A percentile compares a stretch with the other conserved stretches of the same genome.
phyloP scores from a whole-genome alignment of 2,329 filamentous ascomycete species.

The Harringtonia lauricola region DNA sequence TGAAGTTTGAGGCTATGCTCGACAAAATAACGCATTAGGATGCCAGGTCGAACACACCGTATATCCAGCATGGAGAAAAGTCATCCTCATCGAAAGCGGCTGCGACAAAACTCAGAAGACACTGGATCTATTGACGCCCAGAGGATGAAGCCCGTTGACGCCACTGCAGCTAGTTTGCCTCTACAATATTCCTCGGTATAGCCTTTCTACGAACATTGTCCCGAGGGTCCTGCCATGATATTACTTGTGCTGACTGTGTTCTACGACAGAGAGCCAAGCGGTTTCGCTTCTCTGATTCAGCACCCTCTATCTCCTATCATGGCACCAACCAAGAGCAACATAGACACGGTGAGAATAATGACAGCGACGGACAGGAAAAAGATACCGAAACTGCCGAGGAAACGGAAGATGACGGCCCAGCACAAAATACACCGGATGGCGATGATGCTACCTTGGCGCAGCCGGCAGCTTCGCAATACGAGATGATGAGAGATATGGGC shows the following conservation, averaged over 20 bases:
- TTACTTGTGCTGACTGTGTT: no score
- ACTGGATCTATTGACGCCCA: constrained; percentile 19
- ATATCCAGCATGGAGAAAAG: neutral
- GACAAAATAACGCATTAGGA: constrained; percentile 9
- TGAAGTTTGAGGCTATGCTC: no score
- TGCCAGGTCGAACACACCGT: constrained; percentile 17
- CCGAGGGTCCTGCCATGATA: no score
- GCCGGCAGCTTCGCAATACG: constrained; percentile 48
- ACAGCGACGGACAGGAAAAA: neutral
- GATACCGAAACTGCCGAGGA: constrained; percentile 8
- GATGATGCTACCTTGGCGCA: constrained; percentile 10
- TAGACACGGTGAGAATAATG: constrained; percentile 5
- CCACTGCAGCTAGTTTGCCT: constrained; percentile 29
- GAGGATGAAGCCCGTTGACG: constrained; percentile 18
- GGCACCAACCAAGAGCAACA: neutral
- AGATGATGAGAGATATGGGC: constrained; percentile 46
- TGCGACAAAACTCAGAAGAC: constrained; percentile 23
- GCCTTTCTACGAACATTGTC: no score
- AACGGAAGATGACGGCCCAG: neutral
- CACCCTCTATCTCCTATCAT: neutral
- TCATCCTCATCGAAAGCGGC: constrained; percentile 27
- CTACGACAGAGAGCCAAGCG: constrained; percentile 20
- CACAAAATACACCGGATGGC: constrained; percentile 3
- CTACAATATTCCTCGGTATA: constrained; percentile 28
- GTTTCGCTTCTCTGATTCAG: constrained; percentile 21